Evolutionary conservation across 495 filamentous ascomycete species (phyloP), one percentile per base, ranked within the genome.

Genomic region (Parathielavia appendiculata): DNA sequence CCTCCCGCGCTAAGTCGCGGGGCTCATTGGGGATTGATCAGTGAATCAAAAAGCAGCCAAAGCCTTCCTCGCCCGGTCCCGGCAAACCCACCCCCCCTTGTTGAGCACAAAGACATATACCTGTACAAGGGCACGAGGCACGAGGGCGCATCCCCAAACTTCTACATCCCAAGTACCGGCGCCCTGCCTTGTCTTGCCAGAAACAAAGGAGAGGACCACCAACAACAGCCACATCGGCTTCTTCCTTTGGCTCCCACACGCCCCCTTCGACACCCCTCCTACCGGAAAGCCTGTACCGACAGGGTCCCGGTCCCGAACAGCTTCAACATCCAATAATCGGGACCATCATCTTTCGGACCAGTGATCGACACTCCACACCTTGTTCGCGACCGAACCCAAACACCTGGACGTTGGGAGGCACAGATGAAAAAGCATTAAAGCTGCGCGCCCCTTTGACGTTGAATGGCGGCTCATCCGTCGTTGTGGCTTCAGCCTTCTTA

Each of bases 291-390:
- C 55, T 35, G 45, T 56, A 23, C 49, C 51, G 59, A 57, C 65
- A 64, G 59, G 59, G 57, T 59, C 56, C 39, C 30, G 38, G 34
- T 57, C 51, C 64, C 59, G 58, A 30, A 58, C 35, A 54, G 39
- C 49, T 46, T 41, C 39, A 57, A 50, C 22, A 49, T 56, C 62
- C 61, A 63, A 64, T 64, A 58, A 64, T 67, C 58, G 62, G 58
- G 45, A 56, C 45, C 56, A 53, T 30, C 49, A 53, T 53, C 34
- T 52, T 59, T 30, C 26, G 30, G 43, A 36, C 26, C 39, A 50
- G 44, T 57, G 62, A 67, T 67, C 65, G 65, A 52, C 65, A 53
- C 57, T 67, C 65, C 62, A 61, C 65, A 59, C 53, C 58, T 64
- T 53, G 45, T 59, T 57, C 56, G 50, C 49, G 56, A 34, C 50